Base-by-base conservation (phyloP, 768 basidiomycete genomes). In the Boletus subparvulus region DNA sequence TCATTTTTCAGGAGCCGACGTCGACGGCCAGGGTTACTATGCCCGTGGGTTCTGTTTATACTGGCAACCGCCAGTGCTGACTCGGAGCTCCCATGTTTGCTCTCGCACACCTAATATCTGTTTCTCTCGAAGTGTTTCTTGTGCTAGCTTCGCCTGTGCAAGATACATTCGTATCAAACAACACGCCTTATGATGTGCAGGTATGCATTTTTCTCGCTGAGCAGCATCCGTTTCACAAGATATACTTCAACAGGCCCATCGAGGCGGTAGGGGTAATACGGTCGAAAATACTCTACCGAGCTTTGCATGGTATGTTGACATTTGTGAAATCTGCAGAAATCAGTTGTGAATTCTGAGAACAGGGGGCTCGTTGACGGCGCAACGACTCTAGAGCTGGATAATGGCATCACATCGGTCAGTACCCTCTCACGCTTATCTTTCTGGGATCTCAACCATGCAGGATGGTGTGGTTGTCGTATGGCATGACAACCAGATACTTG, bases 401-500 rank as follows among this genome's bases (percentile, higher is more conserved):
- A 90, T 66, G 88, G 87, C 2, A 79, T 91, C 55, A 89, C 89
- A 9, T 83, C 81, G 76, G 88, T 84, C 51, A 62, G 69, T 63
- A 28, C 14, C 41, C 28, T 47, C 48, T 42, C 26, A 13, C 8
- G 2, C n/a, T 8, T 39, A 17, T 21, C 13, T 44, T 40, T 35
- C 33, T 7, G 40, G 47, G 35, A 51, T 30, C 58, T 65, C 61
- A 61, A 21, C 36, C 19, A 19, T 19, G 55, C 39, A 90, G 88
- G 91, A 93, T 66, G 88, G 87, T 13, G 79, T 80, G 47, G 84
- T 88, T 16, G 77, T 93, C 41, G 87, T 92, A 14, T 92, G 87
- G 87, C 90, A 93, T 63, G 90, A 93, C 70, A 83, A 85, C 69
- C 73, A 74, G 42, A 87, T 93, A 58, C 67, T 72, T 3, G 61